Base-by-base conservation (phyloP, 1,139 yeast genomes). In the Nakaseomyces uthaithaninus region DNA sequence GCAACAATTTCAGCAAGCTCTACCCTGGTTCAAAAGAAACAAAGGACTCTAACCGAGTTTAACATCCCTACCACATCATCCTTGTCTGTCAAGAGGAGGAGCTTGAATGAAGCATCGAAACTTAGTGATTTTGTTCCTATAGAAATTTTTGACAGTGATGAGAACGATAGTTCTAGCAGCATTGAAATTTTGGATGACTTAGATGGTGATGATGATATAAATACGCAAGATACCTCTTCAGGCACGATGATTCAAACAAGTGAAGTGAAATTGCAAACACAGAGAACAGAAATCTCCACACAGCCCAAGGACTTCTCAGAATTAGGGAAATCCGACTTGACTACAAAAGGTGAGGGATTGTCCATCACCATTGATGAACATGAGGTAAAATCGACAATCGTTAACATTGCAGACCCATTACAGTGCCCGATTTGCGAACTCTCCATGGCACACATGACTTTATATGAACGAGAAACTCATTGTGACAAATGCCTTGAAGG, bases 401-500 rank as follows among this genome's bases (percentile, higher is more conserved):
- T 12, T 26, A 36, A 16, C 44, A 42, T 11, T 42, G 18, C 40
- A 23, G 42, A 40, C 16, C 31, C 51, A 12, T 47, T 59, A 2
- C 16, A 28, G 2, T 77, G 84, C 47, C 84, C 83, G 0, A 55
- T 77, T 2, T 77, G 84, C 48, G 44, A 46, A 3, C 41, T 56
- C 2, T 58, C 66, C 33, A 45, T 77, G 14, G 58, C 66, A 1
- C 42, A 44, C 1, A 53, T 71, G 8, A 50, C 63, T 2, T 43
- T 76, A 3, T 63, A 65, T 17, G 66, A 65, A 28, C 60, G 83
- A 33, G 72, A 69, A 9, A 61, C 64, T n/a, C 87, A 80, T 53
- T 82, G 77, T 16, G 80, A 77, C 44, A 60, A 63, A 17, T 80
- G 86, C 48, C 52, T 75, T 18, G 59, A 49, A 33, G n/a, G n/a